phyloP scores from a whole-genome alignment of 768 basidiomycete species.

The Pholiota molesta region DNA sequence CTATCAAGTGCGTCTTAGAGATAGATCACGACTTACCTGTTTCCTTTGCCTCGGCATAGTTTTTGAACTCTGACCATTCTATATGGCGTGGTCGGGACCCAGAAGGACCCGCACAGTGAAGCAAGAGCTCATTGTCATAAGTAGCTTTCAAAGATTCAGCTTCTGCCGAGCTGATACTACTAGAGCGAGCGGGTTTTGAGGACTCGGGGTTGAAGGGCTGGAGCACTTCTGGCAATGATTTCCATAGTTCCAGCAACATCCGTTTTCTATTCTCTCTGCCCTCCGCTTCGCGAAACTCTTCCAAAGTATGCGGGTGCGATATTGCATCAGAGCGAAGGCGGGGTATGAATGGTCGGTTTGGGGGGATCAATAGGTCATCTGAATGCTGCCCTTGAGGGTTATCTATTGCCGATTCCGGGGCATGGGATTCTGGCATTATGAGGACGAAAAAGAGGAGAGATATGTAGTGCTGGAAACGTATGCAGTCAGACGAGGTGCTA shows the following conservation, averaged over 20 bases:
- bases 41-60: constrained; percentile 83
- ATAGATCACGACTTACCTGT: constrained; percentile 53
- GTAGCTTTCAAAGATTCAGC: constrained; percentile 66
- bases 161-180: constrained; percentile 53
- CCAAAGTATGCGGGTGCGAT: constrained; percentile 51
- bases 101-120: constrained; percentile 48
- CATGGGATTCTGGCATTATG: constrained; percentile 24
- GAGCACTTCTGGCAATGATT: constrained; percentile 45
- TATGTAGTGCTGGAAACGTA: neutral
- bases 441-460: neutral
- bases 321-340: constrained; percentile 57
- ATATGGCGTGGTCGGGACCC: constrained; percentile 48
- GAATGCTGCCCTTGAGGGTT: constrained; percentile 9
- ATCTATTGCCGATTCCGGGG: constrained; percentile 12
- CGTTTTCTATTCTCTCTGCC: constrained; percentile 62
- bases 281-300: constrained; percentile 67
- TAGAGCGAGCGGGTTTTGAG: constrained; percentile 7
- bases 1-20: constrained; percentile 1
- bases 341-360: constrained; percentile 60
- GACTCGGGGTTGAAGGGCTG: constrained; percentile 15
- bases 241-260: constrained; percentile 67
- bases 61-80: constrained; percentile 71
- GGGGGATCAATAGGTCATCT: constrained; percentile 47
- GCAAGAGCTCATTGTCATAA: constrained; percentile 80
- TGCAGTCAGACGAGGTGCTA: neutral